These are phyloP conservation scores for Sclerospora graminicola DNA, from an alignment of 352 stramenopile species.

Conservation along the genomic window DNA sequence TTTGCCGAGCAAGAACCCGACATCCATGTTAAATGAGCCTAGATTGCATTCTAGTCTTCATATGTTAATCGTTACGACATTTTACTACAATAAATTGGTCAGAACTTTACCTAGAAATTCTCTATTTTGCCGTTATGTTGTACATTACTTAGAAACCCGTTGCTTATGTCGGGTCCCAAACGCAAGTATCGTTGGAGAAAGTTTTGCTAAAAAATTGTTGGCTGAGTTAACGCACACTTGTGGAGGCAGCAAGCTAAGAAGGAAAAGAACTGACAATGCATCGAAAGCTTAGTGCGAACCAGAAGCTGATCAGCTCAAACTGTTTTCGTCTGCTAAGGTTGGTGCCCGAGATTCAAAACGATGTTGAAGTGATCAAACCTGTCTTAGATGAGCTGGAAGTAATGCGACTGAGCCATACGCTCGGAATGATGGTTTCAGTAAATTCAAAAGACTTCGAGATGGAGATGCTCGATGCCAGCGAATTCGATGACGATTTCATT, in stretches of 20 bases:
- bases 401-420: conserved; percentile 42
- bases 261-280: conserved; percentile 7
- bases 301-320: conserved; percentile 17
- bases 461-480: conserved; percentile 34
- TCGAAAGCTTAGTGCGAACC: conserved; percentile 5
- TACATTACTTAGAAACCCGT: too few species aligned
- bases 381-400: conserved; percentile 60
- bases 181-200: too few species aligned
- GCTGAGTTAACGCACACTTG: too few species aligned
- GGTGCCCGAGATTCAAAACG: conserved; percentile 45
- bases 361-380: conserved; percentile 57
- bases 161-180: too few species aligned
- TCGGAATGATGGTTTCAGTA: conserved; percentile 39
- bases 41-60: too few species aligned
- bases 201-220: too few species aligned
- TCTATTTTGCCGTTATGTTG: too few species aligned
- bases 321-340: conserved; percentile 55
- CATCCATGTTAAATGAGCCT: too few species aligned
- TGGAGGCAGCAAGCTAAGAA: conserved; percentile 6
- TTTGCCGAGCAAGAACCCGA: too few species aligned
- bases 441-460: conserved; percentile 41
- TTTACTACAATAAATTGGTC: too few species aligned
- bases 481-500: conserved; percentile 58
- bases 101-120: too few species aligned
- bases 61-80: too few species aligned